Conservation (phyloP, 768 basidiomycete species). For the Pleurotus sapidus region DNA sequence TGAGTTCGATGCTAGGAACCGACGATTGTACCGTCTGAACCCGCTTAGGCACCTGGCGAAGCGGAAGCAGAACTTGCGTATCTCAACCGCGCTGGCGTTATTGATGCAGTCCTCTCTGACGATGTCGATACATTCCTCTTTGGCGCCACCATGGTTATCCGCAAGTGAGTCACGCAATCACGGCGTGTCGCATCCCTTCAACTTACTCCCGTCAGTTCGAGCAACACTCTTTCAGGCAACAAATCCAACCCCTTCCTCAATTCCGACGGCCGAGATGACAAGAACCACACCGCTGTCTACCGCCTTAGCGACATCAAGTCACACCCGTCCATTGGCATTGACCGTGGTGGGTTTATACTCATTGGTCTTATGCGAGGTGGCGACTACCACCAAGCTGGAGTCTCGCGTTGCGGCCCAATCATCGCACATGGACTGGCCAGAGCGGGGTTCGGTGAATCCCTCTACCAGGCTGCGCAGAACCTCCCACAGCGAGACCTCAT, state of each 20-base stretch:
- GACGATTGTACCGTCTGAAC: constrained; percentile 24
- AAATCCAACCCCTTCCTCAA: constrained; percentile 60
- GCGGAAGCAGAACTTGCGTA: constrained; percentile 94
- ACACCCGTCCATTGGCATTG: constrained; percentile 41
- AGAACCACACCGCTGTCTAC: constrained; percentile 60
- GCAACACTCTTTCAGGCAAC: constrained; percentile 73
- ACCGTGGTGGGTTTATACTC: constrained; percentile 68
- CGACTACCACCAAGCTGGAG: constrained; percentile 78
- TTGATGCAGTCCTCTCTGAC: constrained; percentile 89
- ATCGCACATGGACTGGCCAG: constrained; percentile 78
- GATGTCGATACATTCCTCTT: constrained; percentile 94
- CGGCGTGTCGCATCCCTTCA: constrained; percentile 11
- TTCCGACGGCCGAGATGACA: constrained; percentile 67
- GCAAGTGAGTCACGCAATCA: constrained; percentile 57
- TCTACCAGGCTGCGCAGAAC: constrained; percentile 56
- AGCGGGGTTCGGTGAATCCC: constrained; percentile 75
- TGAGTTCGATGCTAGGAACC: constrained; percentile 25
- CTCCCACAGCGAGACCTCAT: constrained; percentile 41
- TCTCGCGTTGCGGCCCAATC: constrained; percentile 63
- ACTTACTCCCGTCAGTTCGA: constrained; percentile 42
- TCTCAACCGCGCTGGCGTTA: constrained; percentile 74
- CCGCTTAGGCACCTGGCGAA: constrained; percentile 79
- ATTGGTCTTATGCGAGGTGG: constrained; percentile 87
- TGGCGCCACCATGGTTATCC: constrained; percentile 77
- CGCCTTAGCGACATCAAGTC: constrained; percentile 34